phyloP scores from a whole-genome alignment of 208 protist genomes.

The Leptomonas pyrrhocoris region DNA sequence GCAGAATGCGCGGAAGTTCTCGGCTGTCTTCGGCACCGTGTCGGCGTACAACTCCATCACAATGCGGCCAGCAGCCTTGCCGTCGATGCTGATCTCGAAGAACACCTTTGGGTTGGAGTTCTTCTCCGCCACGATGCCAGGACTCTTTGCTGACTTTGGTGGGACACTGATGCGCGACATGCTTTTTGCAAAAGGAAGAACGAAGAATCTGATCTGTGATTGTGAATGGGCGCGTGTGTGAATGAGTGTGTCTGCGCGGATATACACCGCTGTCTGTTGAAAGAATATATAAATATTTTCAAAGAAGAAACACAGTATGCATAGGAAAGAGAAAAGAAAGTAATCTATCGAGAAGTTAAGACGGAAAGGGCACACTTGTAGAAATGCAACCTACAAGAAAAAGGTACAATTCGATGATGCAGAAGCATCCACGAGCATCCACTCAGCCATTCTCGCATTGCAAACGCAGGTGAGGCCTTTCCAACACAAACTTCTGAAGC shows the following conservation, averaged over 20 bases:
- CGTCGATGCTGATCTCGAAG: conserved; percentile 84
- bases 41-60: conserved; percentile 94
- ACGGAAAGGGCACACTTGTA: too few species aligned
- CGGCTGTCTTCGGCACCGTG: conserved; percentile 91
- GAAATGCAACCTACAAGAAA: too few species aligned
- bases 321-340: too few species aligned
- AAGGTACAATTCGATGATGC: too few species aligned
- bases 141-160: conserved; percentile 44
- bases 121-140: conserved; percentile 31
- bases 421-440: too few species aligned
- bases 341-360: too few species aligned
- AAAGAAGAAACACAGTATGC: too few species aligned
- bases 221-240: neutral
- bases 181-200: conserved; percentile 1
- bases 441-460: too few species aligned
- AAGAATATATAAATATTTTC: neutral
- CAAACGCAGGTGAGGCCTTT: too few species aligned
- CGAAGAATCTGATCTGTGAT: conserved; percentile 7
- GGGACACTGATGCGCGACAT: conserved; percentile 72
- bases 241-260: neutral
- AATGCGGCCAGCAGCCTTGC: conserved; percentile 76
- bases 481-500: too few species aligned
- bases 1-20: conserved; percentile 93
- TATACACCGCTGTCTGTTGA: neutral
- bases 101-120: conserved; percentile 86